Evolutionary conservation across 768 basidiomycete species (phyloP).

Genomic region (Inosperma sp.): DNA sequence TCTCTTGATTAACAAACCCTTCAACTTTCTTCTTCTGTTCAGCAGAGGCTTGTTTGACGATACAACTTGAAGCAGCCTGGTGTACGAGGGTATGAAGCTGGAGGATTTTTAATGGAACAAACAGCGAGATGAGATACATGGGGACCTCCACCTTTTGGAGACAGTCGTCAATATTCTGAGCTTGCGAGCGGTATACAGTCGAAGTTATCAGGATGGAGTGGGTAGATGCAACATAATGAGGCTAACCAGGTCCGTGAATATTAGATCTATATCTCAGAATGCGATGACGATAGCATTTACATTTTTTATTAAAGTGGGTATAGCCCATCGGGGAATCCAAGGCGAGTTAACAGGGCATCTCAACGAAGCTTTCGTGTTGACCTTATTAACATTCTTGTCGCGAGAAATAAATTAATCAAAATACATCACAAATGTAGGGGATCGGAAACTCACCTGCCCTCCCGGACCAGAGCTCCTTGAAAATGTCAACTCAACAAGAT

Average conservation of each 20-base stretch:
- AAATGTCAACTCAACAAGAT: constrained; percentile 58
- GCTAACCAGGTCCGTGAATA: constrained; percentile 32
- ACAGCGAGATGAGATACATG: neutral
- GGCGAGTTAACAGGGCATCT: constrained; percentile 51
- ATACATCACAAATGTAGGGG: neutral
- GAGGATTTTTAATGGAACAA: constrained; percentile 2
- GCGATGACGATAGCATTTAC: constrained; percentile 20
- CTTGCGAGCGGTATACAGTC: constrained; percentile 66
- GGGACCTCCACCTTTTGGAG: constrained; percentile 50
- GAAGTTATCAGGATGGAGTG: constrained; percentile 68
- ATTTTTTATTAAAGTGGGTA: constrained; percentile 46
- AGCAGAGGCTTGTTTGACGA: constrained; percentile 52
- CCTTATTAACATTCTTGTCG: constrained; percentile 77
- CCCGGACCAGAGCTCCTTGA: constrained; percentile 82
- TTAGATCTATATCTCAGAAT: neutral
- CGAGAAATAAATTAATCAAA: neutral
- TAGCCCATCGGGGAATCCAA: constrained; percentile 74
- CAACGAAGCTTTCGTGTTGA: constrained; percentile 76
- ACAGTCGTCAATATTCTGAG: constrained; percentile 71
- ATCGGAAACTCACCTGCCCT: constrained; percentile 53
- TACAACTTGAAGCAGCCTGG: constrained; percentile 39
- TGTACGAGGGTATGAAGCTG: constrained; percentile 55
- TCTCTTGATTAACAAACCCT: constrained; percentile 40
- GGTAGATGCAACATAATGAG: constrained; percentile 63
- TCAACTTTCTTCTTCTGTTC: constrained; percentile 54